phyloP scores from a whole-genome alignment of 2,329 filamentous ascomycete species.

The Sporothrix variecibatus region DNA sequence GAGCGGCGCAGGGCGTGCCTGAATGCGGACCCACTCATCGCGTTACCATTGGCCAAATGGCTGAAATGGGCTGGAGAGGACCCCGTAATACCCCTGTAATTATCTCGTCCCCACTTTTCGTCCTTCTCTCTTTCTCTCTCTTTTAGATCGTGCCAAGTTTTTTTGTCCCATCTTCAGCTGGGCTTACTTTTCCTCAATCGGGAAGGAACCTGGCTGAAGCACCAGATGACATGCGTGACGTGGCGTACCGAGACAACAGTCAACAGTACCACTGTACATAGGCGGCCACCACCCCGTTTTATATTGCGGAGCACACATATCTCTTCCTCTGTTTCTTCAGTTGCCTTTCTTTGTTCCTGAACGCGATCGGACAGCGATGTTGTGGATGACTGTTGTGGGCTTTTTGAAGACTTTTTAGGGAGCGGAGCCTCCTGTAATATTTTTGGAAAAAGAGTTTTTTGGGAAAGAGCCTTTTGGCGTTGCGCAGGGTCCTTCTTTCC shows the following conservation, averaged over 20 bases:
- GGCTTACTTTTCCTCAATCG: not conserved
- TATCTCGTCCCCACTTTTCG: slow-evolving; percentile 10
- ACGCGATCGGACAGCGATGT: not conserved
- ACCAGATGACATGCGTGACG: not conserved
- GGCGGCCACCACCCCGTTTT: not conserved
- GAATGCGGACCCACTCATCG: not conserved
- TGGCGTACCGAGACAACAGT: not conserved
- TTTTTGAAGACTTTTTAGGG: slow-evolving; percentile 6
- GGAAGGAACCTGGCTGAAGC: not conserved
- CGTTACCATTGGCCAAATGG: slow-evolving; percentile 6
- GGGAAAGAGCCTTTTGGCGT: not conserved
- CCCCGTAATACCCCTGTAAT: slow-evolving; percentile 22
- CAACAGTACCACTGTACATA: slow-evolving; percentile 2
- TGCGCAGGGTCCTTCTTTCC: slow-evolving; percentile 3
- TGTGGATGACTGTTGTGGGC: not conserved
- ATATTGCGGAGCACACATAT: slow-evolving; percentile 4
- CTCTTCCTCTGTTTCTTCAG: not conserved
- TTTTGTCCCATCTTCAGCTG: not conserved
- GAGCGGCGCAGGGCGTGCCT: slow-evolving; percentile 9
- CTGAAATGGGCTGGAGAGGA: slow-evolving; percentile 12
- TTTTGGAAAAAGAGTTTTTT: not conserved
- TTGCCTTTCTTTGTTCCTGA: slow-evolving; percentile 1
- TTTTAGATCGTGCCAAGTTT: not conserved
- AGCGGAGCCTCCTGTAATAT: not conserved
- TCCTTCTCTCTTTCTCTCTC: not conserved